Evolutionary conservation across 2,329 filamentous ascomycete species (phyloP), one percentile per base, ranked within the genome.

Genomic region (Apiospora marii): DNA sequence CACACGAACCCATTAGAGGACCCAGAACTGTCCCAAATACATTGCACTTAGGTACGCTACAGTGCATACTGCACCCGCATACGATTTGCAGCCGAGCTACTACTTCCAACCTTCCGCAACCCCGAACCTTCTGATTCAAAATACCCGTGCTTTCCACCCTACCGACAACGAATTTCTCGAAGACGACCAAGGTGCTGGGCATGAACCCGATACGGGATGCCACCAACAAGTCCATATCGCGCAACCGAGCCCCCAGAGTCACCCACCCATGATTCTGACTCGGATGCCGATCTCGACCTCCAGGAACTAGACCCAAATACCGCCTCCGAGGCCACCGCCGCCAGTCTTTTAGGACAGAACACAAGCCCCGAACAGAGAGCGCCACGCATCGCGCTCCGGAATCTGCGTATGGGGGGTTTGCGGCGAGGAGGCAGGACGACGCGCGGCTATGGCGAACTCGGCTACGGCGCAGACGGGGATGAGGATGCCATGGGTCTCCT

Each of bases 261-360:
- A 73, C 87, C 88, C 74, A 83, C 85, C 78, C 86, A 91, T 83
- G 92, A 95, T 80, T 93, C 92, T 80, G 93, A 95, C 81, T 94
- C 92, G 74, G 93, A 96, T 81, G 89, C 92, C 77, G 92, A 94
- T 75, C 87, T 96, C 78, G 92, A 95, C 78, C 88, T 94, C 77
- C 89, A 94, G 79, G 94, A 96, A 85, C 91, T 96, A 76, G 93
- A 95, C 80, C 93, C 93, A 71, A 81, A 80, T 27, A 79, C 67
- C 46, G 77, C 80, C 73, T 83, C 84, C n/a, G 80, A 75, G 78
- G 80, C 77, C 78, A 82, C 76, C 74, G 80, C 73, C 77, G 77
- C 79, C 69, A 78, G 78, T 44, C 78, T 81, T 30, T 74, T 80
- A 71, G 88, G 91, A 78, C 86, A 90, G 75, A 86, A 90, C 77